Percentiles rank a stretch among this genome's conserved stretches.
Evolutionary conservation across 805 yeast species (phyloP).

Genomic region (Candida ipomoeae): DNA sequence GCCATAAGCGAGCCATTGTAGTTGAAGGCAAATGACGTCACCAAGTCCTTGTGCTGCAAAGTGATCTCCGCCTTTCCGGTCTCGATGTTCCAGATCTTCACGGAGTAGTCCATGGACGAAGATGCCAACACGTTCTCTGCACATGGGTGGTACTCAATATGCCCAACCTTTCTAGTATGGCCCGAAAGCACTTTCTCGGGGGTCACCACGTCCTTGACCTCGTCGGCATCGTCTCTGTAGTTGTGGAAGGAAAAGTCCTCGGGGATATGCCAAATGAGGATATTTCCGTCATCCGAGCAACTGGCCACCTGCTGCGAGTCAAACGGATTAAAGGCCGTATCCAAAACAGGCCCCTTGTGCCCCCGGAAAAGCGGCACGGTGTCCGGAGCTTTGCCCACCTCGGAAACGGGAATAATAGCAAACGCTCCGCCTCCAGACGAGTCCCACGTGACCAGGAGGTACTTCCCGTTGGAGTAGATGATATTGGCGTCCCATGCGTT

Average conservation of each 20-base stretch:
- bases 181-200: slow-evolving; percentile 74
- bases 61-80: slow-evolving; percentile 68
- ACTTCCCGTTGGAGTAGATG: slow-evolving; percentile 82
- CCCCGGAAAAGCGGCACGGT: slow-evolving; percentile 91
- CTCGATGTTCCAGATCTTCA: slow-evolving; percentile 86
- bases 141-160: slow-evolving; percentile 82
- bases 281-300: slow-evolving; percentile 41
- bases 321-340: slow-evolving; percentile 94
- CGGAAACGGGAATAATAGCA: slow-evolving; percentile 83
- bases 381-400: slow-evolving; percentile 91
- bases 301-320: slow-evolving; percentile 50
- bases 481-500: slow-evolving; percentile 97
- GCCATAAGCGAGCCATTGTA: slow-evolving; percentile 84
- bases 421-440: slow-evolving; percentile 97
- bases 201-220: slow-evolving; percentile 55
- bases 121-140: slow-evolving; percentile 86
- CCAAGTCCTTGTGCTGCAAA: slow-evolving; percentile 81
- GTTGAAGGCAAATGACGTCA: slow-evolving; percentile 89
- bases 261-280: slow-evolving; percentile 87
- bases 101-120: slow-evolving; percentile 84
- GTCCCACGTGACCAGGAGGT: slow-evolving; percentile 84
- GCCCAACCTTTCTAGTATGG: slow-evolving; percentile 94
- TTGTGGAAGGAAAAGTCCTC: slow-evolving; percentile 69
- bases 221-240: slow-evolving; percentile 50
- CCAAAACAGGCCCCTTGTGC: slow-evolving; percentile 91